phyloP scores from a whole-genome alignment of 352 stramenopile genomes.

The Globisporangium acanthophoron region DNA sequence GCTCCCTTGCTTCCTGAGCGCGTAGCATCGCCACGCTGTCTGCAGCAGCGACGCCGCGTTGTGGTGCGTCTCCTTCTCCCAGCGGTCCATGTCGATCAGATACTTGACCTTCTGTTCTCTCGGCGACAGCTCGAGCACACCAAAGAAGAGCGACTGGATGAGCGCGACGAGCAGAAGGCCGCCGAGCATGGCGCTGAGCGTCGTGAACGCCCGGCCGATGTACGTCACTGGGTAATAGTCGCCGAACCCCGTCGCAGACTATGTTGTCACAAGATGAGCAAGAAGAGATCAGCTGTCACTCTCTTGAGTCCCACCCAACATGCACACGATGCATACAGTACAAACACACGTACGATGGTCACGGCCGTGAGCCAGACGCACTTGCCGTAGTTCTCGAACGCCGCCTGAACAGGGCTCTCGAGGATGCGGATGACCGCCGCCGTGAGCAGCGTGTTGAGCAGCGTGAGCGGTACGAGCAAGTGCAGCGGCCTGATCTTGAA shows the following conservation, averaged over 20 bases:
- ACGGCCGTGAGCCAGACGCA: conserved; percentile 63
- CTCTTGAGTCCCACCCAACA: too few species aligned
- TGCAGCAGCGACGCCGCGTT: conserved; percentile 45
- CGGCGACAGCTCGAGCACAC: conserved; percentile 58
- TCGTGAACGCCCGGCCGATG: conserved; percentile 48
- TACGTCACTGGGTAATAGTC: conserved; percentile 73
- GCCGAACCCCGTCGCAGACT: conserved; percentile 68
- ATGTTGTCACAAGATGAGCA: neutral
- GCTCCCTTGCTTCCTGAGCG: neutral
- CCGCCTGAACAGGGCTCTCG: conserved; percentile 51
- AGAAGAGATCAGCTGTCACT: neutral
- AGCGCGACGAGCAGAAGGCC: conserved; percentile 63
- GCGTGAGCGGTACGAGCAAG: conserved; percentile 47
- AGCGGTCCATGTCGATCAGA: conserved; percentile 56
- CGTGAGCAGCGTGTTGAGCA: conserved; percentile 55
- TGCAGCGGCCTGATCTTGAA: conserved; percentile 66
- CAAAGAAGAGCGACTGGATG: conserved; percentile 74
- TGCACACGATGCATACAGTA: neutral
- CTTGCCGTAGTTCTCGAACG: conserved; percentile 70
- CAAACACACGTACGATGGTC: conserved; percentile 42
- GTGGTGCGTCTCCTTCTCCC: conserved; percentile 38
- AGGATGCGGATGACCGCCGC: conserved; percentile 71
- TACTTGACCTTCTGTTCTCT: conserved; percentile 58
- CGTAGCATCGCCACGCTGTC: conserved; percentile 24
- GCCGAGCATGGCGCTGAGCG: conserved; percentile 64